phyloP scores from a whole-genome alignment of 2,329 filamentous ascomycete species.

The Scedosporium apiospermum region DNA sequence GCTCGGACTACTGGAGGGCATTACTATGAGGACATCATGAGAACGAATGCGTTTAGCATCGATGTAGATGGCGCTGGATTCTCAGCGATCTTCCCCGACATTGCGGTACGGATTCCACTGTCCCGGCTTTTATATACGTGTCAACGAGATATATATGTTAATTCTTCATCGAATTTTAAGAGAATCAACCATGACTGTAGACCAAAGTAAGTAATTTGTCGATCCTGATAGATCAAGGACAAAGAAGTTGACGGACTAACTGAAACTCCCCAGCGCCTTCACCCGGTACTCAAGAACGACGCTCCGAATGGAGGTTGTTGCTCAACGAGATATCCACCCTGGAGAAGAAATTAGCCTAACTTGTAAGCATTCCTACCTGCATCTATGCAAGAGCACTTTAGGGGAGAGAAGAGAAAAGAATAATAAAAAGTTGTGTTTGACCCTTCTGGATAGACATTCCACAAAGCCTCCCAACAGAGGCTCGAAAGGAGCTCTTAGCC shows the following conservation, averaged over 20 bases:
- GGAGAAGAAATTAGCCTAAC: conserved; percentile 20
- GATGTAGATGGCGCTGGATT: conserved; percentile 12
- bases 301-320: conserved; percentile 16
- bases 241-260: background rate
- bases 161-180: background rate
- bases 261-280: conserved; percentile 14
- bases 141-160: background rate
- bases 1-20: conserved; percentile 13
- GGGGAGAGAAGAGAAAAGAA: background rate
- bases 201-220: conserved; percentile 16
- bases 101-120: conserved; percentile 12
- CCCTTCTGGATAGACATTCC: conserved; percentile 4
- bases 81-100: conserved; percentile 15
- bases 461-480: conserved; percentile 12
- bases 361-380: conserved; percentile 12
- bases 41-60: conserved; percentile 23
- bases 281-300: conserved; percentile 15
- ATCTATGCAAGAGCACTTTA: background rate
- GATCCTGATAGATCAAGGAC: background rate
- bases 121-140: background rate
- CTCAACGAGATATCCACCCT: conserved; percentile 15
- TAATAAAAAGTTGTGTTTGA: background rate
- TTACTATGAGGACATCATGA: conserved; percentile 23
- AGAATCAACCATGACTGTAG: conserved; percentile 18
- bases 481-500: conserved; percentile 14